Evolutionary conservation across 2,329 filamentous ascomycete genomes (phyloP), one percentile per base, ranked within the genome.

Genomic region (Colletotrichum somersetense): DNA sequence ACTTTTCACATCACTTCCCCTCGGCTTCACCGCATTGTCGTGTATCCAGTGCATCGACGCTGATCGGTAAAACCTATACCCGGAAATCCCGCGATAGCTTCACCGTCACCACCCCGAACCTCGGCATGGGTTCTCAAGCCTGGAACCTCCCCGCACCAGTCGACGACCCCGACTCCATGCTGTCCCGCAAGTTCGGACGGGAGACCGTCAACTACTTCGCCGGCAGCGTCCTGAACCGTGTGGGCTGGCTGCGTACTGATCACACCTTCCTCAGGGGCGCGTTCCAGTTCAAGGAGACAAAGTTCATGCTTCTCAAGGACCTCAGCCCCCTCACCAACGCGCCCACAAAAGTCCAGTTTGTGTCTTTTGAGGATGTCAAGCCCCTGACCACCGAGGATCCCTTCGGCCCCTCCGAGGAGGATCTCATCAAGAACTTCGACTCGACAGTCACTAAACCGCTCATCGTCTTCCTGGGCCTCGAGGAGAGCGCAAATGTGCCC

Each of bases 191-290:
- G 79, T 96, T 95, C 82, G 93, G 93, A 81, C 91, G 89, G 75
- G 93, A 96, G 82, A 86, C 93, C 73, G 88, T 91, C 79, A 96
- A 96, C 83, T 96, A 96, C 88, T 96, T 95, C 82, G 90, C 92
- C 62, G 92, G 93, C 75, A 92, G 89, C 66, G 92, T 91, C 8
- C 82, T 96, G 69, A 96, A 96, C 84, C 91, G 93, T 57, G 88
- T 95, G 58, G 93, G 92, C 20, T 96, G 96, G 82, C 85, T 96
- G 35, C 91, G 93, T 57, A 83, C 86, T 56, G 91, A 96, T 80
- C 85, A 91, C 75, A 79, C 80, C n/a, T 96, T 96, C 79, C 87
- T 96, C 64, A 87, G 87, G 42, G 83, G 86, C 35, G 93, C 93
- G 5, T 89, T 94, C 74, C 84, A 85, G 23, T 90, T 92, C 79